phyloP scores from a whole-genome alignment of 1,284 basidiomycete genomes.

The Marasmius tenuissimus region DNA sequence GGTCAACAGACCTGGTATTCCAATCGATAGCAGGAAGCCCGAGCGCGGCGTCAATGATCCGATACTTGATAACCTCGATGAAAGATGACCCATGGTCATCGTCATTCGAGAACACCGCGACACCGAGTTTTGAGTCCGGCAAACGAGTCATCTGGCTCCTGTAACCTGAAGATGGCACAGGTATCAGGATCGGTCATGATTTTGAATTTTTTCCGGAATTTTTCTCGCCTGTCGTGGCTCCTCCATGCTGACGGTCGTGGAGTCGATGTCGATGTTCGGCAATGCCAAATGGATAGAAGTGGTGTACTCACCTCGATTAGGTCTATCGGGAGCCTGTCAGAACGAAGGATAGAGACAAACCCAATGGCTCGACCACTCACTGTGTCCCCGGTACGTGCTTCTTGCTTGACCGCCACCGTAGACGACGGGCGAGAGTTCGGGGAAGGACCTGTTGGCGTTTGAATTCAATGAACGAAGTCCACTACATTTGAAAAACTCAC shows the following conservation, averaged over 20 bases:
- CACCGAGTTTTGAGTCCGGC: slow-evolving; percentile 22
- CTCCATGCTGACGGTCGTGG: slow-evolving; percentile 13
- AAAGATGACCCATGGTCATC: slow-evolving; percentile 16
- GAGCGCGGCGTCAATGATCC: slow-evolving; percentile 23
- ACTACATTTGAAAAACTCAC: slow-evolving; percentile 5
- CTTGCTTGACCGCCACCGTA: slow-evolving; percentile 14
- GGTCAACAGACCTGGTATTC: slow-evolving; percentile 16
- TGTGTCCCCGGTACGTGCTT: slow-evolving; percentile 14
- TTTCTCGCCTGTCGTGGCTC: slow-evolving; percentile 16
- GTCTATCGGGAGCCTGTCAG: background rate
- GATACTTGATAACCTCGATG: slow-evolving; percentile 19
- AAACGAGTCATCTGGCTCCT: slow-evolving; percentile 19
- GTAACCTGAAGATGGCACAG: too few relatives aligned
- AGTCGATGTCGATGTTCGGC: background rate
- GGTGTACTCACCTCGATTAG: background rate
- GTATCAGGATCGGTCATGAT: background rate
- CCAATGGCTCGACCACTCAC: background rate
- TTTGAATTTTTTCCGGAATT: background rate
- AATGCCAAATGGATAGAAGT: background rate
- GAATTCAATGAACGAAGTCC: too few relatives aligned
- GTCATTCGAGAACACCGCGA: slow-evolving; percentile 26
- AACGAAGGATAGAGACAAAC: background rate
- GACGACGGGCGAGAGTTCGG: slow-evolving; percentile 13
- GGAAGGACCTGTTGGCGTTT: slow-evolving; percentile 4
- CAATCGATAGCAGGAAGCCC: slow-evolving; percentile 21